Evolutionary conservation across 257 asterid genomes (phyloP).

Genomic region (Petunia secreta): DNA sequence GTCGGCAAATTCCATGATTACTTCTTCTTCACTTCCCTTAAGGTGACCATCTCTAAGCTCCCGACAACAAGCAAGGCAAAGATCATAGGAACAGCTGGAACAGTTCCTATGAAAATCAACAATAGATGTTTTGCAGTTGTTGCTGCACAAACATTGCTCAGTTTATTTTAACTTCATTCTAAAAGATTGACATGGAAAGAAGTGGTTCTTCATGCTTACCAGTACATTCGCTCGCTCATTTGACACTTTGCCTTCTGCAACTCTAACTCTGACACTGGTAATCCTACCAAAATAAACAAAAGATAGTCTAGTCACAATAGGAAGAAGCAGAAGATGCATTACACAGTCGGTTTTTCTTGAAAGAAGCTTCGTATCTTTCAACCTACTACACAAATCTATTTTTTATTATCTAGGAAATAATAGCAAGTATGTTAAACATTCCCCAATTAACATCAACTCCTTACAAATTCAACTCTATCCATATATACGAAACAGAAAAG

Average conservation of each 20-base stretch:
- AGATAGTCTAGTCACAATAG: not conserved
- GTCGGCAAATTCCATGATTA: slow-evolving; percentile 27
- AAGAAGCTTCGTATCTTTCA: not conserved
- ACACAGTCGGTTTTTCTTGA: not conserved
- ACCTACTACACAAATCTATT: not conserved
- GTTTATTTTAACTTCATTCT: slow-evolving; percentile 12
- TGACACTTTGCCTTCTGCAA: slow-evolving; percentile 34
- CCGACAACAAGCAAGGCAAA: slow-evolving; percentile 75
- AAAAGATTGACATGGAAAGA: slow-evolving; percentile 13
- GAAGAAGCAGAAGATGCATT: slow-evolving; percentile 15
- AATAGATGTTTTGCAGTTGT: slow-evolving; percentile 74
- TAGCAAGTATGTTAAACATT: not conserved
- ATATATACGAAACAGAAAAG: not conserved
- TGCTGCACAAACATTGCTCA: slow-evolving; percentile 47
- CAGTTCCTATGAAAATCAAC: slow-evolving; percentile 75
- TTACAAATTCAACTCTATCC: not conserved
- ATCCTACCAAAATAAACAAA: slow-evolving; percentile 49
- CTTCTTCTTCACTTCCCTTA: slow-evolving; percentile 45
- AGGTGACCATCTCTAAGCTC: slow-evolving; percentile 69
- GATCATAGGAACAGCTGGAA: slow-evolving; percentile 64
- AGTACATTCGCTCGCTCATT: slow-evolving; percentile 57
- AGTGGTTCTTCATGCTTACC: slow-evolving; percentile 43
- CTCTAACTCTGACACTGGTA: slow-evolving; percentile 49
- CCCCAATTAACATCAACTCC: not conserved
- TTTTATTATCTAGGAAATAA: not conserved